Evolutionary conservation across 2,329 filamentous ascomycete genomes (phyloP), one percentile per base, ranked within the genome.

Genomic region (Dryadomyces sulphureus): DNA sequence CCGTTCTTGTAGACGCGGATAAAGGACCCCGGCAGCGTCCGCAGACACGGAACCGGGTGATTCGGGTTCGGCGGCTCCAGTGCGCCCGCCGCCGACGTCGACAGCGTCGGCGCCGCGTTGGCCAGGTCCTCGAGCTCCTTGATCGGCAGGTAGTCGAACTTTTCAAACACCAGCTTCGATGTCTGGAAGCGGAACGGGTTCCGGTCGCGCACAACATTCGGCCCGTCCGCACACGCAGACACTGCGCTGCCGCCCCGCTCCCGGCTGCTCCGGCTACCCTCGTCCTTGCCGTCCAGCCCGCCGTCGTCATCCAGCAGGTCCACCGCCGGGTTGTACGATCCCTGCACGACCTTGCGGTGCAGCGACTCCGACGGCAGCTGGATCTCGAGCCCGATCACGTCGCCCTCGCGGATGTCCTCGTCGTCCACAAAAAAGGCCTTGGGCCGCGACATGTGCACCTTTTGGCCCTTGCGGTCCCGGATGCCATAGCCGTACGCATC

Each of bases 1-100:
- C 92, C 92, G 55, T 98, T 98, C 60, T 94, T 94, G 71, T 92
- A 96, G 38, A 96, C 71, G 49, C 82, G 84, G 58, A 98, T 89
- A 55, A 75, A 79, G 2, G 86, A 94, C 45, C 84, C 79, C 0
- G 93, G 92, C 4, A 96, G 69, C 1, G 88, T 94, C 41, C 90
- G 81, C 20, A 96, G 68, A n/a, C 84, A 75, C 0, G 86, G 76
- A 12, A 75, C 65, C 4, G 76, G 68, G 58, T 92, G 88, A 56
- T 79, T 88, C 44, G 78, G 81, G 58, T 78, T 79, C 43, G 84
- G 85, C 11, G 70, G 56, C 41, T 80, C 75, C 42, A 39, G 20
- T 17, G 21, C 30, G 17, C 38, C 47, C 17, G 46, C 45, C 19
- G 48, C 36, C 35, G 46, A 41, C 0, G 65, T 62, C 7, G 67